These are phyloP conservation scores for Fusarium xylarioides DNA, from an alignment of 2,329 filamentous ascomycete species.

Conservation along the genomic window DNA sequence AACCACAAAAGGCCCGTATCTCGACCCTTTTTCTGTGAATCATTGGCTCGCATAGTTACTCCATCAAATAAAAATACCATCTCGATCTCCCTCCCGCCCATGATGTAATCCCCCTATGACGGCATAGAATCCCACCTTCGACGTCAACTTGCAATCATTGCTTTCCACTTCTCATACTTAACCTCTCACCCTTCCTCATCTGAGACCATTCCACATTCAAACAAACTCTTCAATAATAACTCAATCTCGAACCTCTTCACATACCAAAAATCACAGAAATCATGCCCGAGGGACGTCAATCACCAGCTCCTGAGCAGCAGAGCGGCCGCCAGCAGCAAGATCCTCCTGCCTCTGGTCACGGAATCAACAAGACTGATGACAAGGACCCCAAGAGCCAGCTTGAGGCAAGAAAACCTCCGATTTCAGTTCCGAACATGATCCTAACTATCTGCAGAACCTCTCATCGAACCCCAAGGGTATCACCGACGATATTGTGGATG, in stretches of 20 bases:
- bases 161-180: conserved; percentile 14
- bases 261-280: conserved; percentile 46
- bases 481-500: conserved; percentile 67
- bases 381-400: conserved; percentile 61
- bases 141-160: conserved; percentile 40
- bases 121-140: conserved; percentile 35
- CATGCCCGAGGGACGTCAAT: conserved; percentile 82
- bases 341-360: conserved; percentile 65
- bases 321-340: conserved; percentile 70
- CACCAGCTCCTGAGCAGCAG: conserved; percentile 77
- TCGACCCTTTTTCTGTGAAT: not conserved
- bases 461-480: conserved; percentile 72
- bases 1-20: not conserved
- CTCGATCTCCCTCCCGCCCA: conserved; percentile 27
- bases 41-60: not conserved
- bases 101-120: conserved; percentile 44
- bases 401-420: conserved; percentile 50
- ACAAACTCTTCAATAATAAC: not conserved
- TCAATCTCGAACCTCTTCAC: not conserved
- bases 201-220: conserved; percentile 1
- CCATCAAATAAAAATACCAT: conserved; percentile 10
- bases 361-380: conserved; percentile 60
- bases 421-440: accelerated
- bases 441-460: conserved; percentile 54
- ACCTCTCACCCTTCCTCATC: not conserved